Evolutionary conservation across 495 filamentous ascomycete species (phyloP), one percentile per base, ranked within the genome.

Genomic region (Stereocaulon alpinum): DNA sequence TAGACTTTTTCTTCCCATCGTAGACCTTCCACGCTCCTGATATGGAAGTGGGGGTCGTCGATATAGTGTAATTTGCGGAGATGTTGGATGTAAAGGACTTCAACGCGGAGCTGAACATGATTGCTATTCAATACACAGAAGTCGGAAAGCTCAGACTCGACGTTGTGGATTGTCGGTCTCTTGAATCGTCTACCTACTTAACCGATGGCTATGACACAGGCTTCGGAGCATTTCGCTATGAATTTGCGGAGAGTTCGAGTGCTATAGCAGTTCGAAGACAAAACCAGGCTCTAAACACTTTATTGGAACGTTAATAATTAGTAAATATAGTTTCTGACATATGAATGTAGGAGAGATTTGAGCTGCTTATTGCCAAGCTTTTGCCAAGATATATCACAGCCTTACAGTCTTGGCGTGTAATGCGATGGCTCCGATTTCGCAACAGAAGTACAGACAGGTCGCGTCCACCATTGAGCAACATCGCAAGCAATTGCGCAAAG

Each of bases 11-110:
- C 77, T 94, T 96, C 47, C 88, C 94, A 74, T 94, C 88, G 76
- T 89, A 90, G 70, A 98, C 91, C 75, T 90, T 95, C 93, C 93
- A 98, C 27, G 91, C 88, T 22, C 93, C 93, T 24, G 91, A 87
- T 37, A 81, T 80, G 20, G 88, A 81, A 12, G 79, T 80, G 22
- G 87, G 80, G 55, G 80, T 77, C 20, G 83, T 75, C 9, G 88
- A 81, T 54, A 96, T 76, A 58, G 84, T 80, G 72, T 98, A 98
- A 72, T 95, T 92, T 61, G 87, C 82, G 60, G 83, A 81, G 72
- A 98, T 98, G 70, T 95, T 92, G 52, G 88, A 88, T 55, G 83
- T 82, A 71, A 98, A 88, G 34, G 93, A 91, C 71, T 96, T 96
- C 66, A 96, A 75, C 30, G 89, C 89, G 63, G 84, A 87, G 61